Evolutionary conservation across 2,329 filamentous ascomycete species (phyloP).

Genomic region (Fusarium clavum): DNA sequence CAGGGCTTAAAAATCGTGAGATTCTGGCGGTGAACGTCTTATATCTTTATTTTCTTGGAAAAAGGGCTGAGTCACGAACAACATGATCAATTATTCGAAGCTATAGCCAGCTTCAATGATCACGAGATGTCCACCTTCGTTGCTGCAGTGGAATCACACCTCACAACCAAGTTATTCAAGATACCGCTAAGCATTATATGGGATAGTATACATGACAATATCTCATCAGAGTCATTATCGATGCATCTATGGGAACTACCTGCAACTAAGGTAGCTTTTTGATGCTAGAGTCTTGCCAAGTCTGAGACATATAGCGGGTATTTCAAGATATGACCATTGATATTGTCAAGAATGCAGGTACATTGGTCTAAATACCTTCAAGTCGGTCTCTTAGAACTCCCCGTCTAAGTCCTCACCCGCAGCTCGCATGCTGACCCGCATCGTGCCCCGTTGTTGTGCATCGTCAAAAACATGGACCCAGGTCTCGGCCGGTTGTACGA

Average conservation of each 20-base stretch:
- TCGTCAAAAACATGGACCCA: constrained; percentile 15
- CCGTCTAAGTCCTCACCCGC: constrained; percentile 24
- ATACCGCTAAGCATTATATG: constrained; percentile 21
- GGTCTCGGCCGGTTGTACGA: constrained; percentile 41
- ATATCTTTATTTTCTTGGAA: constrained; percentile 10
- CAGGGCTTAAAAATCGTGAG: constrained; percentile 32
- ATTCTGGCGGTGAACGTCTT: constrained; percentile 42
- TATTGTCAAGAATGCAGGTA: constrained; percentile 23
- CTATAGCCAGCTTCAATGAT: constrained; percentile 14
- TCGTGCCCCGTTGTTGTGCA: constrained; percentile 24
- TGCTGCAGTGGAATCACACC: constrained; percentile 5
- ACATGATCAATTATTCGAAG: constrained; percentile 1
- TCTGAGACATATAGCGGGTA: constrained; percentile 9
- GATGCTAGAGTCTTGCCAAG: constrained; percentile 4
- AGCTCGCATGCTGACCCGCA: constrained; percentile 33
- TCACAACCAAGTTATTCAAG: constrained; percentile 6
- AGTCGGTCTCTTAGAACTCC: neutral
- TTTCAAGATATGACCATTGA: neutral
- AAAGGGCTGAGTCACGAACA: constrained; percentile 9
- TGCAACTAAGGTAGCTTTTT: neutral
- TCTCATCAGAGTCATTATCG: neutral
- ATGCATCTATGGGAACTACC: neutral
- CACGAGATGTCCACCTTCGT: constrained; percentile 20
- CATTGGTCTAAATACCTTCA: constrained; percentile 18
- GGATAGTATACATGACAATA: constrained; percentile 1